These are phyloP conservation scores for Lasiodiplodia gonubiensis DNA, from an alignment of 2,329 filamentous ascomycete genomes.

Conservation along the genomic window DNA sequence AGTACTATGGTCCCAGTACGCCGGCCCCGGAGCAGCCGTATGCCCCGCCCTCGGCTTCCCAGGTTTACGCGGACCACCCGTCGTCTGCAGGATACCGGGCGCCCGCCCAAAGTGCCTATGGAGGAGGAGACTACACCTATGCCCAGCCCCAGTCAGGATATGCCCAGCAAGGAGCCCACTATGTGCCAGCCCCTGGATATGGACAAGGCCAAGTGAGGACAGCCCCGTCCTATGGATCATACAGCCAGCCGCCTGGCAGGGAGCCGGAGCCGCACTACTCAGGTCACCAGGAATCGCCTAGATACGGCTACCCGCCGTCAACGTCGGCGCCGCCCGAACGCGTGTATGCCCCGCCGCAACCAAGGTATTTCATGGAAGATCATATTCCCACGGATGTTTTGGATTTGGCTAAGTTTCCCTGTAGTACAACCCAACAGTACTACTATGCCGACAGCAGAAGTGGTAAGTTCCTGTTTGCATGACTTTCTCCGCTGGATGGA, in stretches of 20 bases:
- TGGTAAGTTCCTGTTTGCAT: slow-evolving; percentile 20
- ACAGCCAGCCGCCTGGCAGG: slow-evolving; percentile 38
- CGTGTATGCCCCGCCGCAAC: slow-evolving; percentile 30
- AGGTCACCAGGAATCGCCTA: slow-evolving; percentile 26
- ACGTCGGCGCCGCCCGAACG: slow-evolving; percentile 33
- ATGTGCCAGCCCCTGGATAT: slow-evolving; percentile 37
- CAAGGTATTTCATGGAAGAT: slow-evolving; percentile 46
- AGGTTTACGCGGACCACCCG: slow-evolving; percentile 42
- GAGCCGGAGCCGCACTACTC: slow-evolving; percentile 32
- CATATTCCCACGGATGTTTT: slow-evolving; percentile 27
- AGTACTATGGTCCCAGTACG: slow-evolving; percentile 46
- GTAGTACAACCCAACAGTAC: slow-evolving; percentile 28
- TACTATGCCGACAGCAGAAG: slow-evolving; percentile 30
- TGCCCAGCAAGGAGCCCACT: slow-evolving; percentile 41
- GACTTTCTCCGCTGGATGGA: slow-evolving; percentile 15
- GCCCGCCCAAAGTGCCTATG: slow-evolving; percentile 30
- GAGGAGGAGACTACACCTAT: slow-evolving; percentile 37
- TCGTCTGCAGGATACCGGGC: slow-evolving; percentile 37
- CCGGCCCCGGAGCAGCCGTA: slow-evolving; percentile 31
- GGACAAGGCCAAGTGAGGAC: slow-evolving; percentile 31
- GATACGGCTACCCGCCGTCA: slow-evolving; percentile 34
- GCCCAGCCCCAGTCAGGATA: slow-evolving; percentile 42
- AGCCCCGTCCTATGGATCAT: slow-evolving; percentile 36
- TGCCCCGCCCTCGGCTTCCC: slow-evolving; percentile 31
- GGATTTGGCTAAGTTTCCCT: slow-evolving; percentile 30